Conservation (phyloP, 1,139 yeast genomes). For the Petasospora fabianii region DNA sequence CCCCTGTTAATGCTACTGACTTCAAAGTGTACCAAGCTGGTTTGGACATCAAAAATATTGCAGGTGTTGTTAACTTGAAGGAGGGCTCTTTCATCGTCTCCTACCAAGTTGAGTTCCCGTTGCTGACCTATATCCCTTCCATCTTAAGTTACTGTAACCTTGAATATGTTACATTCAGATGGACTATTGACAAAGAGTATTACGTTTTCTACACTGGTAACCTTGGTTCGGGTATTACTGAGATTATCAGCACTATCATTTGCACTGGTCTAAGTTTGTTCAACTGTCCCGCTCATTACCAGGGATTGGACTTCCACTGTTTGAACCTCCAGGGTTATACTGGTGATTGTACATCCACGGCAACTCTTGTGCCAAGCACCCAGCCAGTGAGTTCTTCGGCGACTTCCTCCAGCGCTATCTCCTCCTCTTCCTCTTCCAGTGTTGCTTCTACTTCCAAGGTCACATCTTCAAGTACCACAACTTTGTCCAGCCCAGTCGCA, state of each 20-base stretch:
- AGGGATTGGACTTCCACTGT: neutral
- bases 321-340: neutral
- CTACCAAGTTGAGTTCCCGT: slow-evolving; percentile 6
- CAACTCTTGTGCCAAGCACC: neutral
- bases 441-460: no score
- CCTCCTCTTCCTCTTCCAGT: no score
- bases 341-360: neutral
- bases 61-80: slow-evolving; percentile 15
- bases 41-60: slow-evolving; percentile 5
- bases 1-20: slow-evolving; percentile 6
- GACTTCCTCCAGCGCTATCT: no score
- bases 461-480: no score
- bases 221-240: slow-evolving; percentile 10
- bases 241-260: neutral
- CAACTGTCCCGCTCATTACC: neutral
- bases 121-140: neutral
- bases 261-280: neutral
- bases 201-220: no score
- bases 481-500: no score
- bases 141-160: slow-evolving; percentile 10
- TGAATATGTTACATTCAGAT: slow-evolving; percentile 15
- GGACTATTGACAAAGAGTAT: slow-evolving; percentile 3
- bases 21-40: slow-evolving; percentile 9
- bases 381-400: neutral
- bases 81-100: slow-evolving; percentile 13